Conservation (phyloP, 306 rosid species). For the Vachellia pachyceras region DNA sequence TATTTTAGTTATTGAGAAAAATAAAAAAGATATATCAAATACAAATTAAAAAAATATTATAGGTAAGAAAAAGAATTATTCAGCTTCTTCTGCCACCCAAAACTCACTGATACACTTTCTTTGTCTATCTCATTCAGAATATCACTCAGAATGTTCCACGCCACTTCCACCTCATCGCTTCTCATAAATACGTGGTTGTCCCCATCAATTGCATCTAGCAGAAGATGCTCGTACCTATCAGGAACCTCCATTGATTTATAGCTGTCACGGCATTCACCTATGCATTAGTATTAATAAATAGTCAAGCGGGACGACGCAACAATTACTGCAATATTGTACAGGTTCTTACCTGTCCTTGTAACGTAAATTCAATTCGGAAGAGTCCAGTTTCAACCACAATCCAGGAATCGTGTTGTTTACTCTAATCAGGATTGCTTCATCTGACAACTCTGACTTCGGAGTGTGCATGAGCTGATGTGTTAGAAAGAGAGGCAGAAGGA, state of each 20-base stretch:
- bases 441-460: conserved; percentile 39
- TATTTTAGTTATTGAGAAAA: too few species aligned
- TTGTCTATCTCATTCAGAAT: conserved; percentile 78
- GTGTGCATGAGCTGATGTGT: conserved; percentile 25
- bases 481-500: conserved; percentile 2
- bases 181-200: conserved; percentile 89
- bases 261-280: conserved; percentile 40
- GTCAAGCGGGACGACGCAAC: conserved; percentile 23
- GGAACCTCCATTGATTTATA: conserved; percentile 77
- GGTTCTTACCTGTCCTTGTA: conserved; percentile 83
- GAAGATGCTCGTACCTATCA: conserved; percentile 89
- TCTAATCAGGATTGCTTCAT: conserved; percentile 85
- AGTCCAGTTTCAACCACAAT: conserved; percentile 82
- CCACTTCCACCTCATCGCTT: conserved; percentile 81
- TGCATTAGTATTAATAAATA: not conserved
- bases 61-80: too few species aligned
- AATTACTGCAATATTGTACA: not conserved
- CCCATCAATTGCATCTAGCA: conserved; percentile 82
- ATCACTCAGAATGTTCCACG: conserved; percentile 80
- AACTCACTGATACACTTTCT: conserved; percentile 59
- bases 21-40: too few species aligned
- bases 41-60: too few species aligned
- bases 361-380: conserved; percentile 83
- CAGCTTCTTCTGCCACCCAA: too few species aligned
- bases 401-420: conserved; percentile 97